A percentile compares a stretch with the other conserved stretches of the same genome.
These are phyloP conservation scores for Coemansia sp. DNA, from an alignment of 192 early-diverging fungal species.

Conservation along the genomic window DNA sequence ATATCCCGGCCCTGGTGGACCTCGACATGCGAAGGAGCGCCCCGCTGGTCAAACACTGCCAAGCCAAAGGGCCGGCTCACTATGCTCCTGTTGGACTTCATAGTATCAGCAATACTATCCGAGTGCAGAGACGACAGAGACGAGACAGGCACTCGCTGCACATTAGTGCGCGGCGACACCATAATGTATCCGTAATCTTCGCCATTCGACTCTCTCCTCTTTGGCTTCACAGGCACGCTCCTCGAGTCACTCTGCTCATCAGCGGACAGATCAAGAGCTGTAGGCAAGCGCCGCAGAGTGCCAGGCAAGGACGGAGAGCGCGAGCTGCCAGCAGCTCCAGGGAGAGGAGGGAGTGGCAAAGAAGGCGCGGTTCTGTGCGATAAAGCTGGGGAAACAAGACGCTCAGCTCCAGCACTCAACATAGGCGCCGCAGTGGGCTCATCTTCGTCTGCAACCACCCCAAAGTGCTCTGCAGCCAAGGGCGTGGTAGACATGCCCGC, in stretches of 20 bases:
- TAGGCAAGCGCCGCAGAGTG: not conserved
- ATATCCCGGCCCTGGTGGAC: slow-evolving; percentile 9
- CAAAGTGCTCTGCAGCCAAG: not conserved
- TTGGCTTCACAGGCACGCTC: not conserved
- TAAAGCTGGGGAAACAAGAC: not conserved
- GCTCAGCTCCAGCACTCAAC: not conserved
- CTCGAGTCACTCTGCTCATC: slow-evolving; percentile 10
- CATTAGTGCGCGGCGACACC: slow-evolving; percentile 48
- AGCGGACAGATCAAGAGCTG: not conserved
- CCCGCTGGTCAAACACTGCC: slow-evolving; percentile 12
- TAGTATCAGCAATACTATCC: slow-evolving; percentile 10
- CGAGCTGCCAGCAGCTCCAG: not conserved
- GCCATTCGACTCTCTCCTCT: slow-evolving; percentile 25
- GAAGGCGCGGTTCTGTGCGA: not conserved
- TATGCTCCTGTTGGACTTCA: not conserved
- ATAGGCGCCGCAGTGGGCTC: not conserved
- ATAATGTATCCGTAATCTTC: slow-evolving; percentile 56
- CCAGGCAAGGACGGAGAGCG: slow-evolving; percentile 2
- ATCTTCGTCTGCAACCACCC: not conserved
- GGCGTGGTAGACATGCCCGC: not conserved
- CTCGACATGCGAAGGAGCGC: not conserved
- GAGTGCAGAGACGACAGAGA: slow-evolving; percentile 16
- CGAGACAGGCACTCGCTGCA: slow-evolving; percentile 32
- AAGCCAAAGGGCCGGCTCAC: not conserved
- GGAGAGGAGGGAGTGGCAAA: slow-evolving; percentile 1